Base-by-base conservation (phyloP, 1,139 yeast species). In the Taiozyma sp. region DNA sequence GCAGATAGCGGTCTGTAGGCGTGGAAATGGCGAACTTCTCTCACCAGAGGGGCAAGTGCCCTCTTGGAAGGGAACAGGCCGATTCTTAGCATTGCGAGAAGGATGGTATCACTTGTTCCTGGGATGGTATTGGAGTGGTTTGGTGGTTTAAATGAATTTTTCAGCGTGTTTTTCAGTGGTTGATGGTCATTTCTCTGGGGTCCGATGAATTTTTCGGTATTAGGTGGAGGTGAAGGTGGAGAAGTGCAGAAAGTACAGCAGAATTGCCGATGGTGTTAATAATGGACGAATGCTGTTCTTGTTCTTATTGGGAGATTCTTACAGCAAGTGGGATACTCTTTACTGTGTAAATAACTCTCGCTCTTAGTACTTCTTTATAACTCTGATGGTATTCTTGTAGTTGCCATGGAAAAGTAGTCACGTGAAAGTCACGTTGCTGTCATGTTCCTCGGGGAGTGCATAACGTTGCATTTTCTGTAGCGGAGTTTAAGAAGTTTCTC, bases 21-120 rank as follows among this genome's bases (percentile, higher is more conserved):
- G 34, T 47, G 50, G 21, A 50, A 22, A 7, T 44, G 45, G 30
- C 54, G 45, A 4, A 22, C 26, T 37, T 37, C 22, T 37, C 16
- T 37, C 24, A 37, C 41, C 14, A 37, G 41, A 19, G 41, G 24
- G 7, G 24, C 22, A 37, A 37, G 41, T 8, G 44, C 8, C 14
- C 30, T 22, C 21, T 41, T 43, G n/a, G 37, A 37, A 21, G 29
- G 14, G 29, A 45, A 24, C 8, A 46, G 42, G 6, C 49, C 49
- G 24, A 46, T 21, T 41, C 48, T 50, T 8, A 45, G 16, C 48
- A 47, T 49, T 6, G 37, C n/a, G 19, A 8, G 40, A 2, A 19
- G 29, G 13, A 24, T 30, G 16, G 10, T 16, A 19, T 10, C n/a
- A 30, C n/a, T 30, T 13, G 34, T 30, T 30, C 34, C 34, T 30